These are phyloP conservation scores for Nectriaceae sp. DNA, from an alignment of 2,329 filamentous ascomycete species.

Conservation along the genomic window DNA sequence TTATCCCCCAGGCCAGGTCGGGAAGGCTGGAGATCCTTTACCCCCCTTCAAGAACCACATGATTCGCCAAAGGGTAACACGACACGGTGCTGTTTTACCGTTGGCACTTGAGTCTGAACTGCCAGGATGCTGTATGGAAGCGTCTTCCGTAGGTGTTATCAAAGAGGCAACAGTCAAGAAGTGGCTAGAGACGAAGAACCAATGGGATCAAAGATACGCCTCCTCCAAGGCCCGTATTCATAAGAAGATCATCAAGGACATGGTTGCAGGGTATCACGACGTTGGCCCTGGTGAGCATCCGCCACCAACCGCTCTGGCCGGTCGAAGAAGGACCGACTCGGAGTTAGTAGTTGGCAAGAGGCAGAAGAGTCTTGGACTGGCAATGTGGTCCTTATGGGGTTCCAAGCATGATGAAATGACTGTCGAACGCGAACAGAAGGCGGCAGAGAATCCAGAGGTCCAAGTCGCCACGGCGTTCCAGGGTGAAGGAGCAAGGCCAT, in stretches of 20 bases:
- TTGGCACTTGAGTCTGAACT: slow-evolving; percentile 67
- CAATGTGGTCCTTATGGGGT: slow-evolving; percentile 85
- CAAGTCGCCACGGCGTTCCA: slow-evolving; percentile 40
- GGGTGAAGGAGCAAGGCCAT: slow-evolving; percentile 45
- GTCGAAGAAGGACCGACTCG: slow-evolving; percentile 56
- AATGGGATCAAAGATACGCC: slow-evolving; percentile 74
- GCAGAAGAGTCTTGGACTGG: slow-evolving; percentile 72
- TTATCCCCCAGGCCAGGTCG: slow-evolving; percentile 52
- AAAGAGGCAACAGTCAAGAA: slow-evolving; percentile 79
- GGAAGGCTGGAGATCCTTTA: slow-evolving; percentile 83
- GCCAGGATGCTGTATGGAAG: slow-evolving; percentile 62
- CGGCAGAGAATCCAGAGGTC: slow-evolving; percentile 39
- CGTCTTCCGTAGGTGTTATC: slow-evolving; percentile 71
- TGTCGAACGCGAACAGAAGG: slow-evolving; percentile 59
- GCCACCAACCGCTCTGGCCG: slow-evolving; percentile 81
- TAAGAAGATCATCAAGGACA: slow-evolving; percentile 71
- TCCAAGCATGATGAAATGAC: slow-evolving; percentile 84
- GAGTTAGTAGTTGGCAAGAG: slow-evolving; percentile 51
- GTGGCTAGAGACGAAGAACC: slow-evolving; percentile 75
- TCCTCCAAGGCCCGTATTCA: slow-evolving; percentile 71
- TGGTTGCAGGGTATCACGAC: slow-evolving; percentile 69
- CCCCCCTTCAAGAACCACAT: slow-evolving; percentile 82
- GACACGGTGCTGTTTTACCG: slow-evolving; percentile 72
- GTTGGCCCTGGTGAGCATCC: slow-evolving; percentile 74
- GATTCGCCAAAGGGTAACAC: slow-evolving; percentile 85